Conservation (phyloP, 2,329 filamentous ascomycete genomes). For the Trichoderma guizhouense region DNA sequence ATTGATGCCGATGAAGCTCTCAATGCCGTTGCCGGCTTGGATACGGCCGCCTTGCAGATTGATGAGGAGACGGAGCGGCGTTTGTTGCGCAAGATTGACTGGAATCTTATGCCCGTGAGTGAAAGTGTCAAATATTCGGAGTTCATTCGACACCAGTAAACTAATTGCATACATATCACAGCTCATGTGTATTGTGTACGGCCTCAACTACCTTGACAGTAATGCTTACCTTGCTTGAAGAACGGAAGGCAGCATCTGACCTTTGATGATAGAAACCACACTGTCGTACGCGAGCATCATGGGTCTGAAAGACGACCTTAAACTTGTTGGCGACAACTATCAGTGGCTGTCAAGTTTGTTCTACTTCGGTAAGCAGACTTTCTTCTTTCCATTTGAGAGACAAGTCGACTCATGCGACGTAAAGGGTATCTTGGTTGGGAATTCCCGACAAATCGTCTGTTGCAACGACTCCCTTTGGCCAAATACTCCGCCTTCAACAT, state of each 20-base stretch:
- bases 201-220: constrained; percentile 19
- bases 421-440: constrained; percentile 19
- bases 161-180: not conserved
- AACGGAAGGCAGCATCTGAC: not conserved
- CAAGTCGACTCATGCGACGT: not conserved
- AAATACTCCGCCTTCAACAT: constrained; percentile 21
- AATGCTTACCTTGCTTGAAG: not conserved
- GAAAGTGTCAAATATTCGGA: not conserved
- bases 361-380: constrained; percentile 7
- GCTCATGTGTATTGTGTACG: constrained; percentile 18
- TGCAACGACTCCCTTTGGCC: constrained; percentile 17
- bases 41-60: not conserved
- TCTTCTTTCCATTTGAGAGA: accelerated
- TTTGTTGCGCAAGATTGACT: constrained; percentile 17
- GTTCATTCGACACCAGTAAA: not conserved
- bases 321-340: constrained; percentile 17
- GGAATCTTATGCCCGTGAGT: constrained; percentile 17
- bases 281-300: constrained; percentile 20
- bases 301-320: constrained; percentile 14
- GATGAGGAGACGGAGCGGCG: constrained; percentile 17
- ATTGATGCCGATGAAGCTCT: constrained; percentile 18
- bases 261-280: constrained; percentile 8
- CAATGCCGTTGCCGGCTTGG: constrained; percentile 8
- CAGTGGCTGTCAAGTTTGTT: constrained; percentile 18
- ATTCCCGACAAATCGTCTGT: constrained; percentile 15